Evolutionary conservation across 1,284 basidiomycete species (phyloP), one percentile per base, ranked within the genome.

Genomic region (Sphagnurus paluster): DNA sequence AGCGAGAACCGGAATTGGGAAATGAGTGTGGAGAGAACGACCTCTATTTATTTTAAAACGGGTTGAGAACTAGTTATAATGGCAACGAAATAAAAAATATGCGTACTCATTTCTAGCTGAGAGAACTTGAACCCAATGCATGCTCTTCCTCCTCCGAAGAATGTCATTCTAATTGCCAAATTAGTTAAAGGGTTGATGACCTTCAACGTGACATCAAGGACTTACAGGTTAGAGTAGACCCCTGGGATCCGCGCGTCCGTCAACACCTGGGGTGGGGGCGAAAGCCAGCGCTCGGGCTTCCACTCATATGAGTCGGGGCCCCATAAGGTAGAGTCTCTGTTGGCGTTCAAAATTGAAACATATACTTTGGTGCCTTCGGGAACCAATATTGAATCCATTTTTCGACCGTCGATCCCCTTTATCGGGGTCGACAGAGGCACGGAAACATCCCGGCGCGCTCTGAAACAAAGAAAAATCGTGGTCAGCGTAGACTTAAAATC

Each of bases 71-170:
- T n/a, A 26, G 14, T n/a, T 17, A 21, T 1, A 14, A 7, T 19
- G 17, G 25, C 1, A 26, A 32, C 36, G 19, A 3, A 14, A 9
- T 21, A 9, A 14, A 39, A 24, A 30, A 33, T 1, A 16, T 11
- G 52, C 56, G 9, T 38, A 61, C 59, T 63, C 55, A 63, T 65
- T 50, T 64, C 63, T 13, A 50, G 25, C 25, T 50, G 35, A 5
- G 59, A 58, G 40, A 64, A 63, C 38, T 61, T 62, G 44, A 62
- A 61, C 7, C 62, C 60, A 23, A 54, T 51, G 40, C 52, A 53
- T 7, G 51, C 39, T 5, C 49, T 30, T 16, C 49, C 46, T 11
- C 52, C 52, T 40, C 49, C 52, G 5, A 50, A 21, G 30, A 53
- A 53, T 17, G 52, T 53, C 48, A 50, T 33, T n/a, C 49, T 50